Conservation (phyloP, 768 basidiomycete genomes). For the Mycena vulgaris region DNA sequence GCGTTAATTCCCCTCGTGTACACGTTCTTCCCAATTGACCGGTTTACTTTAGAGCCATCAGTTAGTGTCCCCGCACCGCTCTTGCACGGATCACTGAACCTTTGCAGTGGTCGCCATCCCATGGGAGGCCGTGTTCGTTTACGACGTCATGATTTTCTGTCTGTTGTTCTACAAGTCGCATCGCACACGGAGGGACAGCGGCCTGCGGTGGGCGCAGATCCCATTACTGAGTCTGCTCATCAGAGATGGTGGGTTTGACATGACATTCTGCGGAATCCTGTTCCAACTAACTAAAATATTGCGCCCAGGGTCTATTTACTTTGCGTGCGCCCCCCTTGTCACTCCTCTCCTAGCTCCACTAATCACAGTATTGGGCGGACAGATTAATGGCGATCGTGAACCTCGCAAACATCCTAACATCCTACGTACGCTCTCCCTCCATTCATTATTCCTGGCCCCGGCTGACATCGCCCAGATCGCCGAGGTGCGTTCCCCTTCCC, state of each 20-base stretch:
- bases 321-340: too few species aligned
- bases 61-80: too few species aligned
- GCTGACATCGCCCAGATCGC: constrained; percentile 3
- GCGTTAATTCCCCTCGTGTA: background rate
- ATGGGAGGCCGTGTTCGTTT: constrained; percentile 29
- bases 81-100: background rate
- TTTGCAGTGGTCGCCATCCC: constrained; percentile 17
- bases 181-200: background rate
- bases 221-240: constrained; percentile 14
- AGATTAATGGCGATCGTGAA: constrained; percentile 39
- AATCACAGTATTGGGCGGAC: too few species aligned
- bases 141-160: constrained; percentile 22
- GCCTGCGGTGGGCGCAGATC: background rate
- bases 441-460: background rate
- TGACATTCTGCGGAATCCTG: too few species aligned
- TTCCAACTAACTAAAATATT: too few species aligned
- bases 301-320: constrained; percentile 30
- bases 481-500: too few species aligned
- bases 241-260: constrained; percentile 30
- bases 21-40: too few species aligned
- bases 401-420: constrained; percentile 39
- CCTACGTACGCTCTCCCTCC: constrained; percentile 12
- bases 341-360: too few species aligned
- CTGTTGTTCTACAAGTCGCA: constrained; percentile 7
- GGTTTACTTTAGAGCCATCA: too few species aligned